These are phyloP conservation scores for Ziziphus jujuba DNA, from an alignment of 306 rosid species.

Conservation along the genomic window DNA sequence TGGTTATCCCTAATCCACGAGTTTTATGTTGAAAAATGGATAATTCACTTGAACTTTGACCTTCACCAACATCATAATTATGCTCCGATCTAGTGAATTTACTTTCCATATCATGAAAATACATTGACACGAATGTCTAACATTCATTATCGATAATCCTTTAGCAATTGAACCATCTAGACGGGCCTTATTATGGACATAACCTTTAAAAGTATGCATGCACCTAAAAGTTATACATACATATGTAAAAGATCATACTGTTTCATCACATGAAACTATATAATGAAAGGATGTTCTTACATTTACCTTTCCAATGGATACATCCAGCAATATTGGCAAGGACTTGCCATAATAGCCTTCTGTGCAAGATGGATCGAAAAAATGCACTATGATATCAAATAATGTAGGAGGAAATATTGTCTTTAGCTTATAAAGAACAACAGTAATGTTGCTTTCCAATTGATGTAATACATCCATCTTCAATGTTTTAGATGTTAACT, in stretches of 20 bases:
- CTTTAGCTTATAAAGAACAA: constrained; percentile 3
- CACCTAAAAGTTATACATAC: not conserved
- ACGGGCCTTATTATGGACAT: not conserved
- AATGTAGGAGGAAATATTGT: not conserved
- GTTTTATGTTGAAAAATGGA: too few relatives aligned
- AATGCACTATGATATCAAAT: not conserved
- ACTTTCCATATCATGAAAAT: not conserved
- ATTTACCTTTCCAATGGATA: not conserved
- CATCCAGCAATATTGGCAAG: not conserved
- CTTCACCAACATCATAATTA: not conserved
- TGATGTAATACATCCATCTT: too few relatives aligned
- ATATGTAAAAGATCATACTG: too few relatives aligned
- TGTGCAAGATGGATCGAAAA: not conserved
- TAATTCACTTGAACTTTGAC: too few relatives aligned
- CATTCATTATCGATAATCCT: not conserved
- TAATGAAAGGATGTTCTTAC: not conserved
- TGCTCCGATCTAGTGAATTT: not conserved
- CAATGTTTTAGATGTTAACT: not conserved
- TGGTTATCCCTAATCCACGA: too few relatives aligned
- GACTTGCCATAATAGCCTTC: not conserved
- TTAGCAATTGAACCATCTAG: not conserved
- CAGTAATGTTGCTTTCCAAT: too few relatives aligned
- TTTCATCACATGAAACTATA: too few relatives aligned
- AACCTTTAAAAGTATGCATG: not conserved
- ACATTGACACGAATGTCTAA: not conserved